These are phyloP conservation scores for Mycena sanguinolenta DNA, from an alignment of 768 basidiomycete species.

Conservation along the genomic window DNA sequence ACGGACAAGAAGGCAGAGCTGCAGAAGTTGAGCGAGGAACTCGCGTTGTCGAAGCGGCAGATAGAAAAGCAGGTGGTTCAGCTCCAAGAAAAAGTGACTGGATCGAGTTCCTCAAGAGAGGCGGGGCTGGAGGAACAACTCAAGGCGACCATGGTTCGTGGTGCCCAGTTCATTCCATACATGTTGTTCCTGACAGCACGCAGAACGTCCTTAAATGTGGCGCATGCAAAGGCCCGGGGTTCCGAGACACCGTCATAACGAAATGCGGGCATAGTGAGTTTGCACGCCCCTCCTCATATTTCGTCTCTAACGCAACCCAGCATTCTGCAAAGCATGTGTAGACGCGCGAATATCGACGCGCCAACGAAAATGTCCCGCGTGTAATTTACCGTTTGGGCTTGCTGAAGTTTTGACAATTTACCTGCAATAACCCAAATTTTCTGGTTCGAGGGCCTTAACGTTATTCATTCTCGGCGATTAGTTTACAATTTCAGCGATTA, in stretches of 20 bases:
- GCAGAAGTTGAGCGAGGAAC: constrained; percentile 61
- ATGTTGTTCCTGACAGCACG: constrained; percentile 9
- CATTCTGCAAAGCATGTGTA: constrained; percentile 88
- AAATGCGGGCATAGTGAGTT: constrained; percentile 94
- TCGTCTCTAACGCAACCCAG: constrained; percentile 43
- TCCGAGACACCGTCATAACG: constrained; percentile 84
- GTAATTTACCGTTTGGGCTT: constrained; percentile 83
- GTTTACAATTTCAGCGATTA: constrained; percentile 29
- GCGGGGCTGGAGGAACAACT: constrained; percentile 58
- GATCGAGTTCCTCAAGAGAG: constrained; percentile 47
- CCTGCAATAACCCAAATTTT: constrained; percentile 53
- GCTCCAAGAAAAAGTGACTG: constrained; percentile 55
- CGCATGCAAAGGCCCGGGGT: constrained; percentile 78
- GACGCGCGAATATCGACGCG: constrained; percentile 90
- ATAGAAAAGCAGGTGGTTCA: constrained; percentile 62
- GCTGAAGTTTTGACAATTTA: constrained; percentile 77
- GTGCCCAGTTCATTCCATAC: not conserved
- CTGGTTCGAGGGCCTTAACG: constrained; percentile 24
- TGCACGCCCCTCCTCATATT: constrained; percentile 3
- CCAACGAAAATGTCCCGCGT: constrained; percentile 95
- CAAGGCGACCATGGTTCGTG: constrained; percentile 71
- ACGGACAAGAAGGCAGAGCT: constrained; percentile 53
- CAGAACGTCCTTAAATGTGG: constrained; percentile 91
- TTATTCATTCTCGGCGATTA: constrained; percentile 31
- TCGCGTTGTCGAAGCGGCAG: constrained; percentile 63